Evolutionary conservation across 495 filamentous ascomycete species (phyloP), one percentile per base, ranked within the genome.

Genomic region (Poronia punctata): DNA sequence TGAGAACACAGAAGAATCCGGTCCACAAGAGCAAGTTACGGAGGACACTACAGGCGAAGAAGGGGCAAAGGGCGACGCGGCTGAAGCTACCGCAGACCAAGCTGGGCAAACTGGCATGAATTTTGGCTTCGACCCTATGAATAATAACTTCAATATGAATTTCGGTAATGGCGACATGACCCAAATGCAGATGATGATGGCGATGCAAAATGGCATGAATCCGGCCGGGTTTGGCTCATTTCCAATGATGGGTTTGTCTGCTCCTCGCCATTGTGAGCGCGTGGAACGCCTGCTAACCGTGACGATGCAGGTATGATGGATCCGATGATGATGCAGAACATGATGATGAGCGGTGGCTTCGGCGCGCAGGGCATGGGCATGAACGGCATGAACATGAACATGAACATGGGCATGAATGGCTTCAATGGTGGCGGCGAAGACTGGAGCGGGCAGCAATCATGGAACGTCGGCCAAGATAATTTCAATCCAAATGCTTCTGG

Each of bases 251-350:
- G 84, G 89, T 95, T 71, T 56, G 88, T 73, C 9, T 14, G 20
- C 24, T 35, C 33, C 14, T 43, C 28, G 19, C 12, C 1, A 35
- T 19, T 29, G 14, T 23, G 29, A 16, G 28, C 19, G 14, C n/a
- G n/a, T 24, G 20, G 24, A 14, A 19, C 35, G 3, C 29, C 35
- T 39, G 36, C 59, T 62, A 49, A 63, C 51, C 48, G 42, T 54
- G 19, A 40, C 46, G 51, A 46, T 52, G 69, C 78, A 47, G 80
- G 78, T 56, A 86, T 89, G 80, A 88, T 95, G 83, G 85, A 88
- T 71, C 85, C 84, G 52, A 89, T 89, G 84, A 71, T 72, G 67
- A 85, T 87, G 77, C 84, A 92, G 65, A 81, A 77, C 61, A 90
- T 93, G 83, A 86, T 84, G 75, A 75, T 77, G 71, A 75, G 65